Evolutionary conservation across 2,329 filamentous ascomycete species (phyloP), one percentile per base, ranked within the genome.

Genomic region (Fusarium sp.): DNA sequence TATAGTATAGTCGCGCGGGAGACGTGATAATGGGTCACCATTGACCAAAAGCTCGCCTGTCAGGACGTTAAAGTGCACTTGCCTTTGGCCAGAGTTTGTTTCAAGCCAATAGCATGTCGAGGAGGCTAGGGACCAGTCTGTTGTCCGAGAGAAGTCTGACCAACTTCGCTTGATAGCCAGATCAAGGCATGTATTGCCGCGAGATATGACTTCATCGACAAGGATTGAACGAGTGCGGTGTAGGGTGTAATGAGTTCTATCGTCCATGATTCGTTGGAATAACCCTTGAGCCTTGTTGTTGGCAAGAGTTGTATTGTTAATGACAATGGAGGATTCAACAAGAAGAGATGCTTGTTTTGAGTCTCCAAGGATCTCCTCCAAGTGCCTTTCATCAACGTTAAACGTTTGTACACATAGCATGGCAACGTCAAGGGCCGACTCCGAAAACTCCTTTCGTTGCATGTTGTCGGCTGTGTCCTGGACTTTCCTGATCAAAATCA

Each of bases 361-460:
- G 5, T 64, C 40, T 3, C 3, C 7, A 5, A 74, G 20, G 2
- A 66, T 47, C 5, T 37, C 1, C 1, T 7, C 1, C 24, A 74
- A 19, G 15, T 50, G 33, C 0, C 13, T 9, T 5, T 56, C 33
- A 2, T 70, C 55, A 3, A 67, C 41, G 2, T 72, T 55, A n/a
- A 70, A 73, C 0, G 71, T 64, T 2, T 65, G 65, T 1, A 41
- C 15, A 14, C 65, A 74, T 5, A 68, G 57, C 5, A 70, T 39
- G 1, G 62, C 61, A 45, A 66, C 44, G 1, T 40, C 40, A 2
- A 69, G 44, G 4, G 35, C 56, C 0, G 56, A 66, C 11, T 62
- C 35, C 1, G 48, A 10, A 7, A 72, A 56, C 5, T 70, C 61
- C 3, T 7, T 30, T 10, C 69, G 30, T 5, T 73, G 65, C 2